phyloP scores from a whole-genome alignment of 805 yeast genomes.

The Metschnikowia sp. region DNA sequence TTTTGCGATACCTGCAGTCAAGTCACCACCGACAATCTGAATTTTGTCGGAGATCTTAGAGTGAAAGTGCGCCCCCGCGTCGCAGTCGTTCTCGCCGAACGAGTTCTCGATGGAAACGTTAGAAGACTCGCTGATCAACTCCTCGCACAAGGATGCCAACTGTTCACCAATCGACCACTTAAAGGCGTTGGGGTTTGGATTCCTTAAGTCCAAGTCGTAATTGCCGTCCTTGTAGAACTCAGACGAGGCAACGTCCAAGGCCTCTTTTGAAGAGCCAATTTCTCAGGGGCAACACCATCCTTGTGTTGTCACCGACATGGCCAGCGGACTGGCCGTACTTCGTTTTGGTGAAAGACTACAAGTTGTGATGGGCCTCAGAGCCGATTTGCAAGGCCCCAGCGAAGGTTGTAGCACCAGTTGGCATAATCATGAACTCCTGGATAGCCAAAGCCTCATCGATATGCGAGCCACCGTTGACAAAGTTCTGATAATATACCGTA shows the following conservation, averaged over 20 bases:
- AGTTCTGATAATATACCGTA: conserved; percentile 89
- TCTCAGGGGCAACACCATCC: conserved; percentile 99
- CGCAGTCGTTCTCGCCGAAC: conserved; percentile 99
- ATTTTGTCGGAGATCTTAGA: conserved; percentile 57
- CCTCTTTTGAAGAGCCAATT: conserved; percentile 92
- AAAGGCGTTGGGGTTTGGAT: conserved; percentile 85
- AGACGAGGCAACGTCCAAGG: conserved; percentile 95
- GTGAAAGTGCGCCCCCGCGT: conserved; percentile 90
- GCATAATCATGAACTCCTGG: conserved; percentile 99
- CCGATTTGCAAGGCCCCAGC: conserved; percentile 96
- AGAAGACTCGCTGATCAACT: conserved; percentile 86
- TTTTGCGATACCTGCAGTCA: conserved; percentile 76
- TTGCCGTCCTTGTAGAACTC: conserved; percentile 96
- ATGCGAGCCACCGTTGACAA: conserved; percentile 98
- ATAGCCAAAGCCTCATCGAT: conserved; percentile 99
- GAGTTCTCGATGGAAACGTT: conserved; percentile 98
- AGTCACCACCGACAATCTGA: conserved; percentile 97
- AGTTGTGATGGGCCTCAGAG: conserved; percentile 95
- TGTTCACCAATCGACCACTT: conserved; percentile 88
- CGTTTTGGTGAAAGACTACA: conserved; percentile 90
- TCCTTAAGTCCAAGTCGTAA: conserved; percentile 98
- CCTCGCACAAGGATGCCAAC: conserved; percentile 79
- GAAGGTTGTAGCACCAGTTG: conserved; percentile 86
- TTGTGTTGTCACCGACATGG: conserved; percentile 93
- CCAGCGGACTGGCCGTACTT: conserved; percentile 97